Evolutionary conservation across 2,329 filamentous ascomycete genomes (phyloP), one percentile per base, ranked within the genome.

Genomic region (Penicillium hesseltinei): DNA sequence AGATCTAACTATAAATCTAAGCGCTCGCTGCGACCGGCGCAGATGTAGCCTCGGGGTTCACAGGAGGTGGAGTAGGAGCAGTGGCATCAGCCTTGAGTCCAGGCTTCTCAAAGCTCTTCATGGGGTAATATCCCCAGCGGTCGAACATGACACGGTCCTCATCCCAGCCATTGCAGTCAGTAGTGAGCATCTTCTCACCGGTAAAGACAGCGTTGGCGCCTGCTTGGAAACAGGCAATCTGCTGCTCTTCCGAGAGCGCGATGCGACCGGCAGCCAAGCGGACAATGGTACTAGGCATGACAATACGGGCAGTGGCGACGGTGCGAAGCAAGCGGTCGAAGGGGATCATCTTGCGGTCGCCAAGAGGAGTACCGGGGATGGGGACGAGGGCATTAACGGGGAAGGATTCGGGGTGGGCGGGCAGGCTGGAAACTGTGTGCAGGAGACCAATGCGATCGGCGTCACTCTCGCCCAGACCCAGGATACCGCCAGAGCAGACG

Each of bases 191-290:
- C 82, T 93, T 96, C 79, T 96, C 92, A 9, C 92, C 92, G 0
- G 92, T 96, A 71, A 96, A 96, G 35, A 96, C 88, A n/a, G 92
- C 92, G 68, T 96, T 96, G 1, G 92, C 92, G 15, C 92, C 92
- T 0, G 91, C 91, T 84, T 90, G 88, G 78, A 96, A 96, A 75
- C 91, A 96, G 63, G 93, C 73, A 15, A 91, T 87, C 77, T 96
- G 92, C 78, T 96, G 88, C 76, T 94, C 91, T 77, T 96, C 92
- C 4, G 84, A 83, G 84, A 96, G 88, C 13, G 87, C 90, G 72
- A 90, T 92, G 46, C 92, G 81, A 3, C 92, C 92, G 0, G 92
- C 92, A 0, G 92, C 92, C 47, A 96, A 86, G 43, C 92, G 86
- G 62, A 96, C 91, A 64, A 96, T 95, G 19, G 91, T 94, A 1